phyloP scores from a whole-genome alignment of 2,329 filamentous ascomycete species.

The Fusarium duplospermum region DNA sequence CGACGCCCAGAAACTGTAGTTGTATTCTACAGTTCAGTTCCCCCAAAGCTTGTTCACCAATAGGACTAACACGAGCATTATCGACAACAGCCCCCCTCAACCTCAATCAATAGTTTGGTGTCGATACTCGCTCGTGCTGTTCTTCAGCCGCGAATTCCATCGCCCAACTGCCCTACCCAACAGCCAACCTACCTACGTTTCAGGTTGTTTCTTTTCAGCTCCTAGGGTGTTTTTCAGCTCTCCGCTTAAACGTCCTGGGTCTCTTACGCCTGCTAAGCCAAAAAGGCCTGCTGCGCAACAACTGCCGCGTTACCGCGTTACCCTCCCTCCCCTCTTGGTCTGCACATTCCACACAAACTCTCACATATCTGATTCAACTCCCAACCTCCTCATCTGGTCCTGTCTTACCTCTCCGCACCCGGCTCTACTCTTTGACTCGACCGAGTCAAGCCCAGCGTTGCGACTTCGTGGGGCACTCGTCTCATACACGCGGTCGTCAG shows the following conservation, averaged over 20 bases:
- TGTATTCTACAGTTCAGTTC: not conserved
- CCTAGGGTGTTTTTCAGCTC: not conserved
- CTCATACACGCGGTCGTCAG: conserved; percentile 10
- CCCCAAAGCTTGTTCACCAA: not conserved
- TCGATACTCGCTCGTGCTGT: conserved; percentile 4
- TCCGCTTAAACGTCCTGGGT: not conserved
- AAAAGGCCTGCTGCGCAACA: conserved; percentile 16
- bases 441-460: conserved; percentile 8
- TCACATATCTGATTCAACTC: not conserved
- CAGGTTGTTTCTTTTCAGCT: conserved; percentile 17
- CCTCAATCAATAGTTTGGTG: not conserved
- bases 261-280: conserved; percentile 8
- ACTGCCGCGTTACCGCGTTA: conserved; percentile 11
- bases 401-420: not conserved
- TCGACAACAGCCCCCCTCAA: not conserved
- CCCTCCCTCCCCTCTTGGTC: conserved; percentile 6
- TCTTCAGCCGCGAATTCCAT: not conserved
- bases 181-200: conserved; percentile 5
- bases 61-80: not conserved
- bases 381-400: not conserved
- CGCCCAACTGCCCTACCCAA: conserved; percentile 1
- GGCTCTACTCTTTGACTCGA: conserved; percentile 1
- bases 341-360: conserved; percentile 1
- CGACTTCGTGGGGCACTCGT: not conserved
- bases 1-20: conserved; percentile 11